Percentiles rank a stretch among this genome's conserved stretches.
Conservation (phyloP, 1,284 basidiomycete species). For the Neolentinus lepideus region DNA sequence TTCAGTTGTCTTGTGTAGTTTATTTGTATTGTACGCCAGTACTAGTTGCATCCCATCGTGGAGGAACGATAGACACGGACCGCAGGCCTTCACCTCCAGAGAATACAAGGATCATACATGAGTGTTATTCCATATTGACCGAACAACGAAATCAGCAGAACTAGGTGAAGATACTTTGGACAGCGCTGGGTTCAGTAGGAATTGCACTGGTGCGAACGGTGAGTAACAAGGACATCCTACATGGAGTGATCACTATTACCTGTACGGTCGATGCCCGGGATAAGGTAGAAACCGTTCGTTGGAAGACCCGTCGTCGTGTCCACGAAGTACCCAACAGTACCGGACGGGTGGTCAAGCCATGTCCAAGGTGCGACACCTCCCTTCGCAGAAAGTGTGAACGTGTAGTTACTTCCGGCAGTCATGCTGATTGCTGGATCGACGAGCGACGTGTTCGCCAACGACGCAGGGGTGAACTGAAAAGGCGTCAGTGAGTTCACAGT, state of each 20-base stretch:
- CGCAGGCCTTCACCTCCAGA: too few species aligned
- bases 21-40: neutral
- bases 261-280: slow-evolving; percentile 43
- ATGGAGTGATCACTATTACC: slow-evolving; percentile 21
- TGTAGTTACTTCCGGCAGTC: slow-evolving; percentile 24
- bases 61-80: too few species aligned
- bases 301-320: slow-evolving; percentile 33
- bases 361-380: slow-evolving; percentile 51
- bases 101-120: slow-evolving; percentile 18
- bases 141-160: slow-evolving; percentile 40
- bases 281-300: slow-evolving; percentile 45
- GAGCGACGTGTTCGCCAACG: slow-evolving; percentile 36
- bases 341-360: slow-evolving; percentile 51
- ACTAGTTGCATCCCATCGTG: too few species aligned
- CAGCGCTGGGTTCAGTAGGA: slow-evolving; percentile 30
- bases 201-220: slow-evolving; percentile 29
- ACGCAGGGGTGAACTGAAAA: slow-evolving; percentile 43
- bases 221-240: neutral
- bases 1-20: neutral
- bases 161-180: slow-evolving; percentile 29
- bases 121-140: slow-evolving; percentile 54
- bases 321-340: slow-evolving; percentile 46
- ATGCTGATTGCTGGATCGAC: slow-evolving; percentile 41
- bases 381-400: slow-evolving; percentile 43
- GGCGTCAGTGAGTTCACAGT: too few species aligned